Evolutionary conservation across 805 yeast genomes (phyloP).

Genomic region (Candida mattraensis): DNA sequence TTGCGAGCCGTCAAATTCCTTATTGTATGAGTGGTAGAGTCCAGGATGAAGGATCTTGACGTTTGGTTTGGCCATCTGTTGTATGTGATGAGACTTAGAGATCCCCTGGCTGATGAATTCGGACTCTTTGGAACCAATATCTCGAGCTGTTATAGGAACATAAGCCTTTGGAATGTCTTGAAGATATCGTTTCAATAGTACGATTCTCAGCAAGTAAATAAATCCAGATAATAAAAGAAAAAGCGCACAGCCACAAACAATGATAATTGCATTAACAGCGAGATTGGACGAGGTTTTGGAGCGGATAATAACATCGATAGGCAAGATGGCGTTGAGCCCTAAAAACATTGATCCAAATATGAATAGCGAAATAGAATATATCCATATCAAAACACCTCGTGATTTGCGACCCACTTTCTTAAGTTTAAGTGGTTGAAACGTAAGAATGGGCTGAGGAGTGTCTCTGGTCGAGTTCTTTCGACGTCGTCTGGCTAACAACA

Average conservation of each 20-base stretch:
- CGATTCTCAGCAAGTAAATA: slow-evolving; percentile 58
- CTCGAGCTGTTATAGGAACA: slow-evolving; percentile 64
- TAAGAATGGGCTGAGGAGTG: slow-evolving; percentile 13
- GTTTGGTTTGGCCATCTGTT: slow-evolving; percentile 41
- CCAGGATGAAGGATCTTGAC: slow-evolving; percentile 51
- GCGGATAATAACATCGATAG: slow-evolving; percentile 73
- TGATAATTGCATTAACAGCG: slow-evolving; percentile 79
- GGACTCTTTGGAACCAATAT: slow-evolving; percentile 50
- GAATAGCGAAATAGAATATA: slow-evolving; percentile 44
- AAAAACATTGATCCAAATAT: slow-evolving; percentile 43
- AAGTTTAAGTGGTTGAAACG: slow-evolving; percentile 12
- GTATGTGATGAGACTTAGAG: slow-evolving; percentile 42
- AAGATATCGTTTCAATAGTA: slow-evolving; percentile 55
- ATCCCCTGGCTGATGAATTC: slow-evolving; percentile 40
- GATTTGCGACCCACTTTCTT: slow-evolving; percentile 21
- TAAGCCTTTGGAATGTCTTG: slow-evolving; percentile 79
- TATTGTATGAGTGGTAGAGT: slow-evolving; percentile 31
- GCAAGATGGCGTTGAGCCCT: slow-evolving; percentile 68
- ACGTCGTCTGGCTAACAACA: slow-evolving; percentile 10
- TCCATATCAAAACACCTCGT: slow-evolving; percentile 35
- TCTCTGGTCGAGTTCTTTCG: slow-evolving; percentile 3
- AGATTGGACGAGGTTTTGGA: slow-evolving; percentile 53
- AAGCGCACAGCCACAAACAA: slow-evolving; percentile 66
- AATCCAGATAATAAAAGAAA: slow-evolving; percentile 51
- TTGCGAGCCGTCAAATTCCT: too few relatives aligned